Evolutionary conservation across 2,329 filamentous ascomycete genomes (phyloP).

Genomic region (Paecilomyces formosus): DNA sequence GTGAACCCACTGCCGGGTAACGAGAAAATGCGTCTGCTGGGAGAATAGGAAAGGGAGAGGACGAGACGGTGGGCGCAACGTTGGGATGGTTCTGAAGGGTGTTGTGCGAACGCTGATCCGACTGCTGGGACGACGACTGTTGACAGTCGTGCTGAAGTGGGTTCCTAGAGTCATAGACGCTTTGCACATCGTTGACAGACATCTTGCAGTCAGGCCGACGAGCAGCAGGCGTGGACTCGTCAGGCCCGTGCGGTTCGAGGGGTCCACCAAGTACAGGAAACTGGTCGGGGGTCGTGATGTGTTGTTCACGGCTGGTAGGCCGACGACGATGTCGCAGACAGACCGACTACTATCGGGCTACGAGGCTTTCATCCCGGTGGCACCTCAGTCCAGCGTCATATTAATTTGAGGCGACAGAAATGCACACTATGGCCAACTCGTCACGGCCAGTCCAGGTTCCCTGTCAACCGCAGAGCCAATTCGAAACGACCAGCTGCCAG

Average conservation of each 20-base stretch:
- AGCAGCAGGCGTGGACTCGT: slow-evolving; percentile 21
- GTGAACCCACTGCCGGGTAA: slow-evolving; percentile 8
- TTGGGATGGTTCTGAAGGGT: slow-evolving; percentile 16
- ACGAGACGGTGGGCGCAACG: slow-evolving; percentile 18
- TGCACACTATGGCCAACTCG: slow-evolving; percentile 10
- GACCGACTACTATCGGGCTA: slow-evolving; percentile 24
- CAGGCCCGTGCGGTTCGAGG: slow-evolving; percentile 18
- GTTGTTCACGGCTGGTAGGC: slow-evolving; percentile 30
- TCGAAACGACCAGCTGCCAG: neutral
- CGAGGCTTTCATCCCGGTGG: slow-evolving; percentile 30
- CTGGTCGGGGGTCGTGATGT: slow-evolving; percentile 22
- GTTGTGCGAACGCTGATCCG: slow-evolving; percentile 16
- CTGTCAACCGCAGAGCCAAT: neutral
- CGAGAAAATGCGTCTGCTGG: slow-evolving; percentile 21
- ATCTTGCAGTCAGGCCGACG: slow-evolving; percentile 31
- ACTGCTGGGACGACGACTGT: slow-evolving; percentile 22
- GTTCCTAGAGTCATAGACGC: slow-evolving; percentile 28
- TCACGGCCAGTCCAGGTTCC: neutral
- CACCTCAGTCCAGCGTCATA: slow-evolving; percentile 29
- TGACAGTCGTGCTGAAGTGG: slow-evolving; percentile 21
- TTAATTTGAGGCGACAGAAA: slow-evolving; percentile 15
- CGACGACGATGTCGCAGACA: slow-evolving; percentile 27
- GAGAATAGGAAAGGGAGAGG: slow-evolving; percentile 12
- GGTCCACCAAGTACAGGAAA: slow-evolving; percentile 4
- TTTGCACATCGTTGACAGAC: slow-evolving; percentile 36